Percentiles rank a stretch among this genome's conserved stretches.
Evolutionary conservation across 306 rosid genomes (phyloP).

Genomic region (Rosa persica): DNA sequence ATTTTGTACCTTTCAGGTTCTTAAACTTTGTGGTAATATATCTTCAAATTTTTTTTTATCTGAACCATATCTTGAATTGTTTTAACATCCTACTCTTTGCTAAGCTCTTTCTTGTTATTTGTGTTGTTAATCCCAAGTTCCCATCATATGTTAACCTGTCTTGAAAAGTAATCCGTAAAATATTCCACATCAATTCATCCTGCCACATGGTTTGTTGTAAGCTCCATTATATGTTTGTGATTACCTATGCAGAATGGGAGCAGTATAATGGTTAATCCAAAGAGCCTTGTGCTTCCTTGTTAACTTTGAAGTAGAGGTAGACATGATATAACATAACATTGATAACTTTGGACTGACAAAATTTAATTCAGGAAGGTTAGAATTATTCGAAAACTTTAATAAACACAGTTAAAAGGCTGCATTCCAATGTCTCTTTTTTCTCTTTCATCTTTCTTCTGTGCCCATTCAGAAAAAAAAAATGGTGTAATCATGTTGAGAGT

Average conservation of each 20-base stretch:
- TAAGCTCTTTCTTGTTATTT: not conserved
- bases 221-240: not conserved
- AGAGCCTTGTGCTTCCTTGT: conserved; percentile 1
- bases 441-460: not conserved
- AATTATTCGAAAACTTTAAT: not conserved
- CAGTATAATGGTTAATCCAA: not conserved
- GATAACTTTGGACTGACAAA: not conserved
- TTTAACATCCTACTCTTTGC: not conserved
- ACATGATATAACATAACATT: not conserved
- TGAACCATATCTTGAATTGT: not conserved
- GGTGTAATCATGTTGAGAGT: not conserved
- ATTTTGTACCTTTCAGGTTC: not conserved
- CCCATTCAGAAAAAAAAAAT: not conserved
- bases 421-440: not conserved
- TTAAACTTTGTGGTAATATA: not conserved
- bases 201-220: not conserved
- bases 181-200: not conserved
- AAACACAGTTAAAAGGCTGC: not conserved
- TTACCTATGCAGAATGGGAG: not conserved
- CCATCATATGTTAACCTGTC: not conserved
- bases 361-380: too few relatives aligned
- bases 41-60: not conserved
- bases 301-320: not conserved
- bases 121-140: not conserved
- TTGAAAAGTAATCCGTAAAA: not conserved